phyloP scores from a whole-genome alignment of 441 rosid genomes.

The Isatis lusitanica region DNA sequence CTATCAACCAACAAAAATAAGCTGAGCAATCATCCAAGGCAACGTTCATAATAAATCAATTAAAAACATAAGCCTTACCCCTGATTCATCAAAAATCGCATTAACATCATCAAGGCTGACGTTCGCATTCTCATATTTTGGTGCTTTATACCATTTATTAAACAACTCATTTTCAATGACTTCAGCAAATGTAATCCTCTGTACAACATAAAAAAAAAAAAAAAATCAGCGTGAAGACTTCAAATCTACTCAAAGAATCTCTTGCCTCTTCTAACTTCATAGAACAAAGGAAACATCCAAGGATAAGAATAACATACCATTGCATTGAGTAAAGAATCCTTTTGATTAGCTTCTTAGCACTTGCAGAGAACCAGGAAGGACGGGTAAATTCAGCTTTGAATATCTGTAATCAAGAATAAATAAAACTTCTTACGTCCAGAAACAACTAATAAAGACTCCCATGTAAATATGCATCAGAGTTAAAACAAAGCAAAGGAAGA shows the following conservation, averaged over 20 bases:
- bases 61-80: conserved; percentile 47
- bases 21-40: conserved; percentile 15
- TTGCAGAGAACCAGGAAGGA: conserved; percentile 98
- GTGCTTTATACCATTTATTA: conserved; percentile 91
- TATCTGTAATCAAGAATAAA: conserved; percentile 50
- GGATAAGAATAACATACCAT: conserved; percentile 53
- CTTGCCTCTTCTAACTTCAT: neutral
- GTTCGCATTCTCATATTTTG: conserved; percentile 72
- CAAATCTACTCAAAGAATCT: neutral
- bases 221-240: neutral
- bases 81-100: conserved; percentile 76
- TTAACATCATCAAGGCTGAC: conserved; percentile 84
- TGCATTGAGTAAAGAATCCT: conserved; percentile 86
- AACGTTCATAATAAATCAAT: neutral
- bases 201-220: conserved; percentile 35
- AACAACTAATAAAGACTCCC: neutral
- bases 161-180: conserved; percentile 97
- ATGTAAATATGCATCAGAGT: neutral
- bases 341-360: conserved; percentile 86
- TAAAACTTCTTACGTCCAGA: neutral
- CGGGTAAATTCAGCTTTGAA: conserved; percentile 89
- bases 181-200: conserved; percentile 85
- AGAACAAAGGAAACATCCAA: conserved; percentile 3
- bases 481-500: neutral
- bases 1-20: conserved; percentile 43